Conservation (phyloP, 108 stramenopile genomes). For the Parietichytrium sp. region DNA sequence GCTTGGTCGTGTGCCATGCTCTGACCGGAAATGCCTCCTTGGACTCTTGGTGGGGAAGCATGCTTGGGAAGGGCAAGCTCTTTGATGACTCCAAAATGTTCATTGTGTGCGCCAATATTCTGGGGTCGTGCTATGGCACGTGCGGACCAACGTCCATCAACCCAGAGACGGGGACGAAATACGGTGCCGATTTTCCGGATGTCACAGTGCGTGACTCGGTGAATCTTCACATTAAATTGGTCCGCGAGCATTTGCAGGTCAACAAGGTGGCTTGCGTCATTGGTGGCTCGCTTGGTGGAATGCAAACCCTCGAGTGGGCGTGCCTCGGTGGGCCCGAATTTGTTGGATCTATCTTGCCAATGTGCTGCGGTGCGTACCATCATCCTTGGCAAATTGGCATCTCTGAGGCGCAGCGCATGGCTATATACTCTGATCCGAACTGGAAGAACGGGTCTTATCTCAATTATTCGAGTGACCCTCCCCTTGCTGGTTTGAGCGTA, state of each 20-base stretch:
- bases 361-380: slow-evolving; percentile 10
- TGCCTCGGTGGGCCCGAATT: slow-evolving; percentile 13
- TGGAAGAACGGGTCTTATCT: slow-evolving; percentile 23
- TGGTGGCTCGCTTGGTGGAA: slow-evolving; percentile 42
- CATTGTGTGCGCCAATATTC: slow-evolving; percentile 39
- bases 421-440: slow-evolving; percentile 35
- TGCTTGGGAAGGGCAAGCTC: slow-evolving; percentile 76
- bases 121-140: slow-evolving; percentile 39
- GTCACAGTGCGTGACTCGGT: slow-evolving; percentile 36
- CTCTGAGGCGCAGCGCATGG: slow-evolving; percentile 38
- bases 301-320: slow-evolving; percentile 43
- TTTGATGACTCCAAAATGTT: slow-evolving; percentile 66
- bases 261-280: slow-evolving; percentile 26
- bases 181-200: slow-evolving; percentile 6
- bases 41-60: slow-evolving; percentile 86
- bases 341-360: slow-evolving; percentile 34
- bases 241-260: neutral
- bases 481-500: slow-evolving; percentile 13
- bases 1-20: slow-evolving; percentile 87
- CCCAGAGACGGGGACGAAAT: neutral
- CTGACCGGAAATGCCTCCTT: slow-evolving; percentile 87
- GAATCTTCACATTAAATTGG: neutral
- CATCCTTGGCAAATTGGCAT: slow-evolving; percentile 34
- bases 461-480: neutral
- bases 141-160: neutral